A percentile compares a stretch with the other conserved stretches of the same genome.
Conservation (phyloP, 768 basidiomycete species). For the Boletus sp. region DNA sequence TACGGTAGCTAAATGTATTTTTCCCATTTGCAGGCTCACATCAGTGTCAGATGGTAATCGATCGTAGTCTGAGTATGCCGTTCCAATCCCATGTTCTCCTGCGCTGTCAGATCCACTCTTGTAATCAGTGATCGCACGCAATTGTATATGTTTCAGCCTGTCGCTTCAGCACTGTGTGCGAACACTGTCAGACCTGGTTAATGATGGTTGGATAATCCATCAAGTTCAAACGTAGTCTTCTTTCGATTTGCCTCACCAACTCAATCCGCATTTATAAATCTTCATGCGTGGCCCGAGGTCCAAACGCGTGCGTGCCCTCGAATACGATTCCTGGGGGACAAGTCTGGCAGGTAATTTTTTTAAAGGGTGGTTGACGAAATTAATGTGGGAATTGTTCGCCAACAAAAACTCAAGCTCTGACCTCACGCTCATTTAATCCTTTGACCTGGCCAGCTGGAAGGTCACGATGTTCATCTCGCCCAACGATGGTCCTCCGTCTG, state of each 20-base stretch:
- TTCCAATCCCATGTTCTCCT: neutral
- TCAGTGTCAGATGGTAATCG: neutral
- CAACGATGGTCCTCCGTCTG: conserved; percentile 36
- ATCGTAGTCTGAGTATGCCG: neutral
- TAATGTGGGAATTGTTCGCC: neutral
- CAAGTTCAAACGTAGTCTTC: neutral
- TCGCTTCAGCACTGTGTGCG: neutral
- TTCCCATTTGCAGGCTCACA: neutral
- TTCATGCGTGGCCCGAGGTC: neutral
- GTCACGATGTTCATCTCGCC: conserved; percentile 63
- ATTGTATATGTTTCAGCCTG: neutral
- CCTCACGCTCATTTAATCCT: neutral
- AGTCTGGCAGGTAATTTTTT: no score
- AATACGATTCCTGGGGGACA: neutral
- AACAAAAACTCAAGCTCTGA: neutral
- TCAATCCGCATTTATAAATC: neutral
- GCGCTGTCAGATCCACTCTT: neutral
- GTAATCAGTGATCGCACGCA: neutral
- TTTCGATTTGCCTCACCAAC: neutral
- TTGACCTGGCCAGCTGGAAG: conserved; percentile 41
- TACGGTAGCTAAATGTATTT: neutral
- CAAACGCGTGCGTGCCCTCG: neutral
- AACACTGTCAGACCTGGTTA: neutral
- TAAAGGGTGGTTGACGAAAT: no score
- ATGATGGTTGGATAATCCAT: neutral